These are phyloP conservation scores for Aspergillus homomorphus DNA, from an alignment of 495 filamentous ascomycete genomes.

Conservation along the genomic window DNA sequence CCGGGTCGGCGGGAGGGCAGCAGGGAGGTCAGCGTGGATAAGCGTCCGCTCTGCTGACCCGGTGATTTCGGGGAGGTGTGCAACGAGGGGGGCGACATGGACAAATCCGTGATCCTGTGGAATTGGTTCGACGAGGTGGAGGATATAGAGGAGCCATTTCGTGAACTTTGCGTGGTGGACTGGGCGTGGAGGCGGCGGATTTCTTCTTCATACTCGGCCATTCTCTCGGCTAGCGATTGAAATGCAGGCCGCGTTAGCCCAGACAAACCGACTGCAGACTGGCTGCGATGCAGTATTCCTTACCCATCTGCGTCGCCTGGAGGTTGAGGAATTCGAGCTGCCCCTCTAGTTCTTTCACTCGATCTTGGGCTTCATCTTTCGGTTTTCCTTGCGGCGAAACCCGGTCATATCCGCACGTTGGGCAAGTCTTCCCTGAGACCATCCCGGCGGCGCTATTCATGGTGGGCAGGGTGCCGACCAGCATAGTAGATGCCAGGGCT, in stretches of 20 bases:
- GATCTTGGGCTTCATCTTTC: constrained; percentile 57
- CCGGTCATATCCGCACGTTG: constrained; percentile 46
- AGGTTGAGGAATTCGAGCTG: constrained; percentile 71
- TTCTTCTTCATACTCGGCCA: constrained; percentile 95
- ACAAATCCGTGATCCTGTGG: constrained; percentile 21
- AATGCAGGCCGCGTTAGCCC: constrained; percentile 7
- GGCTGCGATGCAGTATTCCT: neutral
- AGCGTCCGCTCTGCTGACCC: constrained; percentile 38
- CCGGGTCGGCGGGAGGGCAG: constrained; percentile 58
- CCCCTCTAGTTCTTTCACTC: constrained; percentile 76
- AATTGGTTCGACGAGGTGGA: constrained; percentile 30
- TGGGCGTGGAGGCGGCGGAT: constrained; percentile 60
- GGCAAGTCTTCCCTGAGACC: constrained; percentile 38
- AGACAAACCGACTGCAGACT: neutral
- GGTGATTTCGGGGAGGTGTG: constrained; percentile 24
- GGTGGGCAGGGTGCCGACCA: constrained; percentile 32
- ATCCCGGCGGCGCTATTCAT: constrained; percentile 30
- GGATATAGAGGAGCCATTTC: constrained; percentile 31
- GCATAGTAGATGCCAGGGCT: constrained; percentile 33
- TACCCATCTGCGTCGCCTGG: constrained; percentile 75
- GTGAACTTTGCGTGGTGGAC: constrained; percentile 26
- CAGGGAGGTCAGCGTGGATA: constrained; percentile 63
- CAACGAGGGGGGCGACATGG: constrained; percentile 30
- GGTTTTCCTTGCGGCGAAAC: constrained; percentile 26
- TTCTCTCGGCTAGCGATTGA: constrained; percentile 58